Base-by-base conservation (phyloP, 495 filamentous ascomycete species). In the Penicillium soppii region DNA sequence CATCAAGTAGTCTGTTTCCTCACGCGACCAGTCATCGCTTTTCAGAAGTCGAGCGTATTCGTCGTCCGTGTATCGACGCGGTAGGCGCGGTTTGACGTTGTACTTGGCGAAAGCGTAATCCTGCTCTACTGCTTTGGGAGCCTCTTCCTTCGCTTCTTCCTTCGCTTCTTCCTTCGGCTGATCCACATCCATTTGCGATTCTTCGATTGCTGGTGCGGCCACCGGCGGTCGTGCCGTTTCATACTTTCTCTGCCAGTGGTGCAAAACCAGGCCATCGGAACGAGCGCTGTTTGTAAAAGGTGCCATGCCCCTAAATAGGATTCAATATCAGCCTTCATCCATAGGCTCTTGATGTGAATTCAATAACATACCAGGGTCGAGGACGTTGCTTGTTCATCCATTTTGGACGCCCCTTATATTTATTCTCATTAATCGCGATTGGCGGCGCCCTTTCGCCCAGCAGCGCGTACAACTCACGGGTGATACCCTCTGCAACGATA, bases 1-100 rank as follows among this genome's bases (percentile, higher is more conserved):
- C 62, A 97, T 74, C 50, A 98, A 70, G 61, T 96, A 96, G 60
- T 96, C 91, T 5, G 94, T 97, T 67, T 98, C 94, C 43, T 91
- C 87, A 53, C 86, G 88, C 16, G 88, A 83, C 94, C 94, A 98
- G 48, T 91, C 82, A 23, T 80, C 72, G 58, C 74, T 86, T 56
- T 81, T 80, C 35, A 98, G 65, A 57, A 89, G 81, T 43, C 79
- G 70, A 42, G 86, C 84, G 67, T 98, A 98, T 62, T 95, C 86
- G 37, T 89, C 90, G 37, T 94, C 88, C 33, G 82, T 87, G 64
- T 96, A 97, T 48, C 64, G 66, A 42, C 81, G 72, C 3, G 92
- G 91, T 20, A 87, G 73, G 1, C 83, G 74, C 17, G 89, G 81
- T 36, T 85, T 76, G 42, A 95, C 80, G 62, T 97, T 94, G 75